phyloP scores from a whole-genome alignment of 2,329 filamentous ascomycete genomes.

The Penicillium sp. region DNA sequence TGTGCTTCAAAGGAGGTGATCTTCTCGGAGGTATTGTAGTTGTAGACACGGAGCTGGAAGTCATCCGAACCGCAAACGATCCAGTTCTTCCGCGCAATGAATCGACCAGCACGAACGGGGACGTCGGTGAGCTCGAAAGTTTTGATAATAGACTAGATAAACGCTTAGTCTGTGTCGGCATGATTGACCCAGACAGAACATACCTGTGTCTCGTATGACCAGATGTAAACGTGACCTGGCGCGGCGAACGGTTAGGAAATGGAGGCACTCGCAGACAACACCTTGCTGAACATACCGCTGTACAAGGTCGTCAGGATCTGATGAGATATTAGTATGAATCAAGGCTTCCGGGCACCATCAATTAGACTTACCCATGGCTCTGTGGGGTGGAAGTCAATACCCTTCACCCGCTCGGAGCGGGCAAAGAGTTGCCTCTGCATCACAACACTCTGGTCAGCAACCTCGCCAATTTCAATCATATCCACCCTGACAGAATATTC shows the following conservation, averaged over 20 bases:
- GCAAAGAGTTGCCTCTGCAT: slow-evolving; percentile 76
- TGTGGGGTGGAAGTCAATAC: slow-evolving; percentile 93
- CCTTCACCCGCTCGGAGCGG: slow-evolving; percentile 93
- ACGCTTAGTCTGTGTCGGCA: slow-evolving; percentile 19
- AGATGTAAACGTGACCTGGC: slow-evolving; percentile 94
- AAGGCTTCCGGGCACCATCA: neutral
- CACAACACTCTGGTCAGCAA: slow-evolving; percentile 41
- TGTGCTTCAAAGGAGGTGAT: slow-evolving; percentile 96
- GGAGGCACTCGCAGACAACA: slow-evolving; percentile 8
- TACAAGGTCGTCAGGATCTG: slow-evolving; percentile 87
- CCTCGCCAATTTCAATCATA: slow-evolving; percentile 1
- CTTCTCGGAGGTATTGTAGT: slow-evolving; percentile 99
- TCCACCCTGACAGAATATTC: neutral
- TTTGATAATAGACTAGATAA: slow-evolving; percentile 77
- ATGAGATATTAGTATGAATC: slow-evolving; percentile 17
- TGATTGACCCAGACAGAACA: slow-evolving; percentile 8
- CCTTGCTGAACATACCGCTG: slow-evolving; percentile 65
- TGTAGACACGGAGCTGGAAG: slow-evolving; percentile 87
- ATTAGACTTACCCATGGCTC: slow-evolving; percentile 78
- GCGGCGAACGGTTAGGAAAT: slow-evolving; percentile 25
- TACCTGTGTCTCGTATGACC: slow-evolving; percentile 92
- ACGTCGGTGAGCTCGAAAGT: slow-evolving; percentile 99
- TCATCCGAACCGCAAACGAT: slow-evolving; percentile 94
- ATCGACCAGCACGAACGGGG: slow-evolving; percentile 92
- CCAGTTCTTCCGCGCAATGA: slow-evolving; percentile 98